phyloP scores from a whole-genome alignment of 2,329 filamentous ascomycete species.

The Diplodia intermedia region DNA sequence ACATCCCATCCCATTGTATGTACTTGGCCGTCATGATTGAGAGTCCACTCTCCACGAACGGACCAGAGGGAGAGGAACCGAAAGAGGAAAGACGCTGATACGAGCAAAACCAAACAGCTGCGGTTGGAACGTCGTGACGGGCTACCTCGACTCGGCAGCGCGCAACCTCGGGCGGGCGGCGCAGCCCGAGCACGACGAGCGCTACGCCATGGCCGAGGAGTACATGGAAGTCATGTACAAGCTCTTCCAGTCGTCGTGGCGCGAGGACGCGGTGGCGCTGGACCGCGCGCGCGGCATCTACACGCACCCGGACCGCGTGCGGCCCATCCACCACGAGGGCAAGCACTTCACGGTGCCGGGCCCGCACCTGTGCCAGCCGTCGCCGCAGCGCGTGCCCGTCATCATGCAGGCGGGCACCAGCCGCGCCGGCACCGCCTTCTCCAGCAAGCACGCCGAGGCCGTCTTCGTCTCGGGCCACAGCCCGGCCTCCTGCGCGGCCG shows the following conservation, averaged over 20 bases:
- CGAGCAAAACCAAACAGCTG: slow-evolving; percentile 3
- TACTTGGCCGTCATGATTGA: no score
- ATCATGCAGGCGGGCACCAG: slow-evolving; percentile 75
- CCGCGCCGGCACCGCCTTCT: slow-evolving; percentile 69
- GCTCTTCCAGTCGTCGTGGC: slow-evolving; percentile 71
- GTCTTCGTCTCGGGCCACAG: slow-evolving; percentile 73
- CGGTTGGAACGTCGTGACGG: slow-evolving; percentile 65
- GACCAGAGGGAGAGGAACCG: not conserved
- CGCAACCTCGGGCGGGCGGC: slow-evolving; percentile 65
- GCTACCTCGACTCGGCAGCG: slow-evolving; percentile 71
- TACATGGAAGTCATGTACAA: slow-evolving; percentile 71
- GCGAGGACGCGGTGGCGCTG: slow-evolving; percentile 68
- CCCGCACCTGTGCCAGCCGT: slow-evolving; percentile 70
- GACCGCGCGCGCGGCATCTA: slow-evolving; percentile 67
- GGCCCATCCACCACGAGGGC: slow-evolving; percentile 70
- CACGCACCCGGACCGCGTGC: slow-evolving; percentile 63
- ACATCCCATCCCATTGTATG: no score
- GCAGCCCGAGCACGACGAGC: slow-evolving; percentile 69
- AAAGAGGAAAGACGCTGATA: not conserved
- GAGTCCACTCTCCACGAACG: no score
- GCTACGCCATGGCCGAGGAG: slow-evolving; percentile 69
- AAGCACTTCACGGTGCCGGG: slow-evolving; percentile 70
- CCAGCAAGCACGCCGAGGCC: slow-evolving; percentile 72
- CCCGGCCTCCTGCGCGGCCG: slow-evolving; percentile 66
- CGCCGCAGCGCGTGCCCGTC: slow-evolving; percentile 71